Base-by-base conservation (phyloP, 768 basidiomycete genomes). In the Amanita pallidorosea region DNA sequence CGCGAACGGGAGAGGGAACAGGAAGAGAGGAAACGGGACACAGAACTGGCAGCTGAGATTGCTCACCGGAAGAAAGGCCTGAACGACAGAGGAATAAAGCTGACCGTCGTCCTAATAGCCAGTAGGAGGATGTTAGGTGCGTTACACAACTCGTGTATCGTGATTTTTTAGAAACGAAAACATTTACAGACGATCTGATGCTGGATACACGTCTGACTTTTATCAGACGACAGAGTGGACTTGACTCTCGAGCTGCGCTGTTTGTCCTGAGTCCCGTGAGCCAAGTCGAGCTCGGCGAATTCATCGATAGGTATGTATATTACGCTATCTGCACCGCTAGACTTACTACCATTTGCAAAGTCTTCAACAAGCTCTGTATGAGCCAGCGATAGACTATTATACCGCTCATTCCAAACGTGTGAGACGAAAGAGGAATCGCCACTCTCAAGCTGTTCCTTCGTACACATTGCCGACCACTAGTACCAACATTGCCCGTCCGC, bases 201-300 rank as follows among this genome's bases (percentile, higher is more conserved):
- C 71, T 97, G 41, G 96, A 98, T 63, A 60, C 76, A 3, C 79
- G 96, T 15, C 68, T 98, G 51, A 91, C 92, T 0, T 89, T 74
- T 60, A 89, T 99, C 51, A 76, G 96, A 49, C 77, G 86, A 53
- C 86, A 92, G 56, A 88, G 90, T 42, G 85, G 85, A 1, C 76
- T 99, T 1, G 94, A 96, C 62, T 87, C 93, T 1, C 79, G 88
- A 50, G 95, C 94, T 0, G 88, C 91, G 0, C 70, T 98, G 9
- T 99, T 97, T 60, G 95, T 97, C 17, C 75, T 98, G 17, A 93
- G 91, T 56, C 96, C 96, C 20, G 93, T 99, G 31, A 82, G 83
- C 34, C 72, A 76, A n/a, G 67, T 78, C 4, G 93, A 98, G 64
- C 76, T 99, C 18, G 75, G 75, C 29, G 94, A 98, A 53, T 99